Conservation (phyloP, 164 flowering plant species). For the Annona cherimola region DNA sequence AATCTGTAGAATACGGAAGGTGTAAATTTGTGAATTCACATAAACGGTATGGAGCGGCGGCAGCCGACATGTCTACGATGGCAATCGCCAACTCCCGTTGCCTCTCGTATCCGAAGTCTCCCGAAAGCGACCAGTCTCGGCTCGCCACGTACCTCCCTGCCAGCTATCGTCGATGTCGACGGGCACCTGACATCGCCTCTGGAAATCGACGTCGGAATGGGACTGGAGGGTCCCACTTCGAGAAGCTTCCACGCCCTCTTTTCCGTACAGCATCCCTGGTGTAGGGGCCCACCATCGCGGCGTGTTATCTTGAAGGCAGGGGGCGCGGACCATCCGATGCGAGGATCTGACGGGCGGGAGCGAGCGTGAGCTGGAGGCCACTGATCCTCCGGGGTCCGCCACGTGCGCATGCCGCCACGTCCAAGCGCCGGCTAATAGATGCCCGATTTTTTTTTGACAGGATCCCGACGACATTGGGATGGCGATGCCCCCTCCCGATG, state of each 20-base stretch:
- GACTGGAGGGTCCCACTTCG: background rate
- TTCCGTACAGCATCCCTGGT: background rate
- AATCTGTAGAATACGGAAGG: too few relatives aligned
- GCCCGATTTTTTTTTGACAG: background rate
- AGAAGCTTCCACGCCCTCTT: background rate
- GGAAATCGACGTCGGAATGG: background rate
- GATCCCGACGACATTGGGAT: background rate
- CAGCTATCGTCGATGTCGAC: constrained; percentile 6
- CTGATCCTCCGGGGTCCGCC: background rate
- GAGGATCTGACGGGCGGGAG: background rate
- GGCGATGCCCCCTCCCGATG: background rate
- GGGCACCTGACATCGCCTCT: background rate
- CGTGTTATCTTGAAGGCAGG: background rate
- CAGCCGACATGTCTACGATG: too few relatives aligned
- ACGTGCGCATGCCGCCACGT: background rate
- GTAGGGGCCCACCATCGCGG: background rate
- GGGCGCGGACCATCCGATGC: background rate
- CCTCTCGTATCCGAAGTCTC: constrained; percentile 7
- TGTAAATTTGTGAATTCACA: too few relatives aligned
- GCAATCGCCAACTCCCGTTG: background rate
- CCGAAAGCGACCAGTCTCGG: background rate
- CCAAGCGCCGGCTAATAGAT: background rate
- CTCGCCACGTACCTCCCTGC: background rate
- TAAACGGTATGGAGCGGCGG: too few relatives aligned
- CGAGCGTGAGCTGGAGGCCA: background rate